phyloP scores from a whole-genome alignment of 345 rosid species.

The Arabis hirsuta region DNA sequence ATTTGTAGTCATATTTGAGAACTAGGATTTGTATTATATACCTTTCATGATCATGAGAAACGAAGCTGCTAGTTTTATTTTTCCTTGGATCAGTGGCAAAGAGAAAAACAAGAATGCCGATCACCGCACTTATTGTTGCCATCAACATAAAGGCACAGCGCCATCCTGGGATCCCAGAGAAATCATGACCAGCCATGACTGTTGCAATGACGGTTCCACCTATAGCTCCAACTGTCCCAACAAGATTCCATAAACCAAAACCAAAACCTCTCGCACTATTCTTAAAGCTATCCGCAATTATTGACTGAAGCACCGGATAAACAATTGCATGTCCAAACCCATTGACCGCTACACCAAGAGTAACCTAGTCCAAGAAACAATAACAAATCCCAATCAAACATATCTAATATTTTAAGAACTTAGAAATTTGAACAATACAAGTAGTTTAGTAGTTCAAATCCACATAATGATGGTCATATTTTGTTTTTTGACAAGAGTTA shows the following conservation, averaged over 20 bases:
- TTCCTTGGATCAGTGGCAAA: slow-evolving; percentile 62
- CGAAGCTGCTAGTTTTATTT: slow-evolving; percentile 2
- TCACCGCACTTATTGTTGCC: slow-evolving; percentile 66
- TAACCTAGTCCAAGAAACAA: slow-evolving; percentile 50
- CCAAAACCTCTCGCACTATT: slow-evolving; percentile 82
- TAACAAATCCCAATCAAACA: neutral
- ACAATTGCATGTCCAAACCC: slow-evolving; percentile 92
- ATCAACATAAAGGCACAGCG: slow-evolving; percentile 80
- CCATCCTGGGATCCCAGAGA: slow-evolving; percentile 75
- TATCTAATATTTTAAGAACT: too few species aligned
- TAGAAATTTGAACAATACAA: too few species aligned
- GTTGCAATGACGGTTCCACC: slow-evolving; percentile 91
- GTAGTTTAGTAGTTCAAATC: too few species aligned
- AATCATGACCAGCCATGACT: slow-evolving; percentile 79
- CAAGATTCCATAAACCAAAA: slow-evolving; percentile 70
- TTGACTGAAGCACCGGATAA: slow-evolving; percentile 90
- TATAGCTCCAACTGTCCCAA: slow-evolving; percentile 76
- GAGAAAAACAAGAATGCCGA: slow-evolving; percentile 71
- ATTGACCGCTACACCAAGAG: slow-evolving; percentile 80
- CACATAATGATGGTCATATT: too few species aligned
- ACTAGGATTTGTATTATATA: neutral
- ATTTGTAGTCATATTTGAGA: too few species aligned
- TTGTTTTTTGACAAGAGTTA: too few species aligned
- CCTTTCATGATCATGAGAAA: slow-evolving; percentile 34
- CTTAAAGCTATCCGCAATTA: slow-evolving; percentile 83